phyloP scores from a whole-genome alignment of 2,329 filamentous ascomycete species.

The Sarocladiaceae sp. region DNA sequence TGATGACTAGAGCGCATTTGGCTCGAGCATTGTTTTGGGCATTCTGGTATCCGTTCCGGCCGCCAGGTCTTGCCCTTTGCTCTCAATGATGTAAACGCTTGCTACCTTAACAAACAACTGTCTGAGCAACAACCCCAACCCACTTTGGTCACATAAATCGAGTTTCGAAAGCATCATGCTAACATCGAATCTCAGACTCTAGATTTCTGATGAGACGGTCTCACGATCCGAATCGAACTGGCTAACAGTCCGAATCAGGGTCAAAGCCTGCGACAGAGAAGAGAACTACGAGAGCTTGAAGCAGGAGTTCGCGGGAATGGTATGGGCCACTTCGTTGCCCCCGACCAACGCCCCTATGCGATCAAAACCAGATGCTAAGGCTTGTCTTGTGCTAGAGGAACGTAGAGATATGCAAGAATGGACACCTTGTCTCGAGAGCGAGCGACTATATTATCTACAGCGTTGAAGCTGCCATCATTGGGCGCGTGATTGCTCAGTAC shows the following conservation, averaged over 20 bases:
- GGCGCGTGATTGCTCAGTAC: constrained; percentile 78
- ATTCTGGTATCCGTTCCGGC: constrained; percentile 70
- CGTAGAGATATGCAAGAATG: constrained; percentile 87
- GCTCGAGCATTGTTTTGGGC: constrained; percentile 86
- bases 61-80: constrained; percentile 48
- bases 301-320: constrained; percentile 69
- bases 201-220: background rate
- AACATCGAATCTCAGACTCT: background rate
- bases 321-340: constrained; percentile 6
- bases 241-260: constrained; percentile 45
- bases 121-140: constrained; percentile 59
- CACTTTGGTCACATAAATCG: constrained; percentile 6
- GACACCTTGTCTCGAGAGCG: constrained; percentile 87
- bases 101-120: constrained; percentile 84
- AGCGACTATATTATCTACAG: constrained; percentile 99
- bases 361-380: constrained; percentile 39
- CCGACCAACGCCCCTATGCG: constrained; percentile 7
- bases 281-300: constrained; percentile 77
- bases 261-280: constrained; percentile 89
- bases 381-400: constrained; percentile 46
- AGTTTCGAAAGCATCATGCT: constrained; percentile 11
- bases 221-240: too few species aligned
- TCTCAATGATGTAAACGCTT: constrained; percentile 98
- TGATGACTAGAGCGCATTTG: constrained; percentile 99
- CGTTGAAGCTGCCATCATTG: constrained; percentile 89